Base-by-base conservation (phyloP, 2,329 filamentous ascomycete genomes). In the Neospermospora avenae region DNA sequence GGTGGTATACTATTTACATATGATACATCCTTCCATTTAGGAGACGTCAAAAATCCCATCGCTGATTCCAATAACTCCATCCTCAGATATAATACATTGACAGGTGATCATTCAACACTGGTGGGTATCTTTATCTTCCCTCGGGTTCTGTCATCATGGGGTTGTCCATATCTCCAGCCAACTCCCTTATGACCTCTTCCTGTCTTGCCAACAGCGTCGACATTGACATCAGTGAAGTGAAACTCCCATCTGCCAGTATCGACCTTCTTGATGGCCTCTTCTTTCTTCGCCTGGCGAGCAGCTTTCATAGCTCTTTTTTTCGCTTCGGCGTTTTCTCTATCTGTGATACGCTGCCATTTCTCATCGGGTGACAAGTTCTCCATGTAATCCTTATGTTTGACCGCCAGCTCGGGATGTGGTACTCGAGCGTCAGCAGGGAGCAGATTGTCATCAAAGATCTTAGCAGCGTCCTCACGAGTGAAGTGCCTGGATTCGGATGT, bases 61-160 rank as follows among this genome's bases (percentile, higher is more conserved):
- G 57, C 57, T 54, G 48, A 59, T 48, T 24, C 58, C 58, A 55
- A 37, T 55, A 42, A 62, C 59, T 55, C 24, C 14, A 34, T 55
- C 24, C 18, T 46, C 37, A 54, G 37, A 57, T 59, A 59, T 61
- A 52, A 51, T 60, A 60, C 62, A 62, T 44, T 20, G 45, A 34
- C 18, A 35, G 24, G 22, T 61, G 41, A 55, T 70, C 57, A 70
- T 44, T 59, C 63, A 57, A 88, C 84, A 56, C 78, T 81, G 37
- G 81, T 87, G 22, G 86, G 86, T 70, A 89, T 88, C 80, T 88
- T 89, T 75, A 87, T 74, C 71, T 81, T 70, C n/a, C 83, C 85
- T 67, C 80, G 82, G 74, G 80, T 83, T 59, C 86, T 80, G 70
- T 89, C 86, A 69, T 83, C 78, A 64, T 79, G 77, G 11, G 86